Evolutionary conservation across 352 stramenopile genomes (phyloP), one percentile per base, ranked within the genome.

Genomic region (Pythium grandisporangium): DNA sequence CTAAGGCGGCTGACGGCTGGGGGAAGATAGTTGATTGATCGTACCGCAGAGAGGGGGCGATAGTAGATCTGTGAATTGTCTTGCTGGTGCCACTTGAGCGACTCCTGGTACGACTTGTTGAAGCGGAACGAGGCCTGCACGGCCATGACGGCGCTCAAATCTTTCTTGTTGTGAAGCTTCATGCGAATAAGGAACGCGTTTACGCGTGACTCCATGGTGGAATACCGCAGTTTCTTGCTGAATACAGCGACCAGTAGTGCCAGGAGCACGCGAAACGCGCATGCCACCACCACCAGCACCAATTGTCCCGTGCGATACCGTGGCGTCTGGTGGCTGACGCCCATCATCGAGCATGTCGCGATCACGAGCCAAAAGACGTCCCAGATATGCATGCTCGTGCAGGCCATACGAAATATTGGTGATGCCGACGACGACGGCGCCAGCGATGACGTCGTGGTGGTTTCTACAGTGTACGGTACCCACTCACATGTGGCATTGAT

Each of bases 51-150:
- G 11, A 86, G 42, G 2, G 73, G 73, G 5, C 73, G 68, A 41
- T 66, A 72, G 50, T 79, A 78, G 8, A 75, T 55, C 13, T 53
- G 58, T 16, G 65, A 67, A n/a, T 50, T 51, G 12, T 53, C 38
- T 33, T 82, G 57, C 48, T 82, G 66, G 40, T 86, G 70, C 73
- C 73, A 86, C 45, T 74, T 72, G 20, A 84, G 56, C 19, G 73
- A 82, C 2, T 66, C 48, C 25, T 55, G 60, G 48, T 86, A 82
- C 17, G 68, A 82, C 46, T 80, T 84, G 40, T 63, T 68, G 51
- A 72, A 84, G 2, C 66, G 73, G 48, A 70, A 80, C n/a, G 65
- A 72, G 13, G 70, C 67, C 30, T 86, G 73, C 39, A 86, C 58
- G 2, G 73, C 73, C 58, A 86, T 66, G 23, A 86, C 70, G 0